Conservation (phyloP, 2,329 filamentous ascomycete species). For the Microcera coccophila region DNA sequence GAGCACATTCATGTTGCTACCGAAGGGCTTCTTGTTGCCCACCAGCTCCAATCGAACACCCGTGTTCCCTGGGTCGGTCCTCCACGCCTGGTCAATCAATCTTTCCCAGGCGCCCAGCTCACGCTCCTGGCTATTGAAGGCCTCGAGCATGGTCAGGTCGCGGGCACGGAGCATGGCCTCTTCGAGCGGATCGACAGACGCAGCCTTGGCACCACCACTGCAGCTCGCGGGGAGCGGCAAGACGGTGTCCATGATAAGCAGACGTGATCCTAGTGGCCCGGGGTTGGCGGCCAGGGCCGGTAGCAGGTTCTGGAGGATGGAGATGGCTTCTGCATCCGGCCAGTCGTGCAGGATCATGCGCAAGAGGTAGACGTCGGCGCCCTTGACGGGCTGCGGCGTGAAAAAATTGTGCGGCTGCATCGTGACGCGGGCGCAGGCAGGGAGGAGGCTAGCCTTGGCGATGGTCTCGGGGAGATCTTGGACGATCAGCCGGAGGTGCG, state of each 20-base stretch:
- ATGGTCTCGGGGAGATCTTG: conserved; percentile 34
- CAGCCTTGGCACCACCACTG: too few species aligned
- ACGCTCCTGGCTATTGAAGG: conserved; percentile 12
- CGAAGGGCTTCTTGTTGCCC: too few species aligned
- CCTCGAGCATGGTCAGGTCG: conserved; percentile 22
- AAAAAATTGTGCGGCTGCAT: conserved; percentile 34
- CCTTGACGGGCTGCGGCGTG: conserved; percentile 36
- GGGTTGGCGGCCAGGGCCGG: not conserved
- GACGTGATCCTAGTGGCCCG: too few species aligned
- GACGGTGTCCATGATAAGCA: conserved; percentile 22
- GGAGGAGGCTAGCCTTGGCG: conserved; percentile 15
- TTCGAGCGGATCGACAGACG: conserved; percentile 1
- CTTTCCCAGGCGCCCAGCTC: too few species aligned
- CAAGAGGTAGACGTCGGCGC: conserved; percentile 42
- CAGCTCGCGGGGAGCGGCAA: too few species aligned
- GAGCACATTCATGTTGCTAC: too few species aligned
- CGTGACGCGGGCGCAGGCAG: conserved; percentile 23
- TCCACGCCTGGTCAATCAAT: too few species aligned
- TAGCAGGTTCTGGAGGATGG: conserved; percentile 22
- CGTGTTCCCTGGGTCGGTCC: too few species aligned
- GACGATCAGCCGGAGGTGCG: conserved; percentile 32
- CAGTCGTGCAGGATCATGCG: conserved; percentile 50
- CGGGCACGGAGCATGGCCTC: conserved; percentile 13
- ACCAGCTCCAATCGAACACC: too few species aligned
- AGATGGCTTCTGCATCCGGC: too few species aligned